Evolutionary conservation across 495 filamentous ascomycete species (phyloP).

Genomic region (Aspergillus avenaceus): DNA sequence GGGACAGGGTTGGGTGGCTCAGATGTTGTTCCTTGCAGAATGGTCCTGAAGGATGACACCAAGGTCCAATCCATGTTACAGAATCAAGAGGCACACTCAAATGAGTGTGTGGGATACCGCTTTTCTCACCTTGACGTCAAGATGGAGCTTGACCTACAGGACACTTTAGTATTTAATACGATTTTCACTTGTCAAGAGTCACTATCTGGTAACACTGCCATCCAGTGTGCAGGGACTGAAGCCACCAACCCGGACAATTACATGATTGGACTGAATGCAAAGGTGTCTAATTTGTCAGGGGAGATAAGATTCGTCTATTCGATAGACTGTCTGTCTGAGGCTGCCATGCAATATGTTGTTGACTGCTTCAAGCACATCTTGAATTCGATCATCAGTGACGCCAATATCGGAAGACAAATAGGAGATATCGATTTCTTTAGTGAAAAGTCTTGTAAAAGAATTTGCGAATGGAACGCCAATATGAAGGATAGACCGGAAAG

Average conservation of each 20-base stretch:
- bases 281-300: slow-evolving; percentile 35
- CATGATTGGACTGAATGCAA: slow-evolving; percentile 54
- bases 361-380: slow-evolving; percentile 39
- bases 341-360: slow-evolving; percentile 33
- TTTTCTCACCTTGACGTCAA: slow-evolving; percentile 37
- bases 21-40: slow-evolving; percentile 26
- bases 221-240: too few relatives aligned
- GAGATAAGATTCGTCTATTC: slow-evolving; percentile 39
- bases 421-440: slow-evolving; percentile 28
- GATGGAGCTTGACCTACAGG: slow-evolving; percentile 32
- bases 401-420: slow-evolving; percentile 11
- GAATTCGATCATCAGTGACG: not conserved
- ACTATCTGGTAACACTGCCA: not conserved
- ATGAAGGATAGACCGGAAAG: slow-evolving; percentile 28
- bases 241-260: slow-evolving; percentile 35
- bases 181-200: slow-evolving; percentile 33
- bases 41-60: slow-evolving; percentile 31
- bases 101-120: slow-evolving; percentile 31
- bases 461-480: slow-evolving; percentile 35
- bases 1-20: slow-evolving; percentile 16
- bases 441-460: slow-evolving; percentile 22
- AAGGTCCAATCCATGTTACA: slow-evolving; percentile 31
- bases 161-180: slow-evolving; percentile 48
- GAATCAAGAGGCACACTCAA: slow-evolving; percentile 29
- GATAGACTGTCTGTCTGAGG: slow-evolving; percentile 29